A percentile compares a stretch with the other conserved stretches of the same genome.
Evolutionary conservation across 2,329 filamentous ascomycete species (phyloP).

Genomic region (Pseudohalonectria lignicola): DNA sequence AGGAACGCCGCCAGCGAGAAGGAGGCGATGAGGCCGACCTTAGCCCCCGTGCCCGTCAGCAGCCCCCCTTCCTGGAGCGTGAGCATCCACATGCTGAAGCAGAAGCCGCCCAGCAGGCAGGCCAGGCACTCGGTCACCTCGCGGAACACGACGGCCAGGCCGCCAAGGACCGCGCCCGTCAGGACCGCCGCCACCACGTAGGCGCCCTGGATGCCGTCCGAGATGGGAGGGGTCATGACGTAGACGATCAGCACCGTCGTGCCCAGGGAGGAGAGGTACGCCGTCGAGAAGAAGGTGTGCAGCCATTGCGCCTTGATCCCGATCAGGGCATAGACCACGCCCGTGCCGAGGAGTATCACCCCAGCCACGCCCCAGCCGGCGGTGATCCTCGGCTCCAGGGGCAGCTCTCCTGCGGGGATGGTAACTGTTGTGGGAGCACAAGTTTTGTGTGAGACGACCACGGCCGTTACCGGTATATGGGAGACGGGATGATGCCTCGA

Average conservation of each 20-base stretch:
- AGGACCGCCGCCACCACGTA: conserved; percentile 72
- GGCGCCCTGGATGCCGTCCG: conserved; percentile 67
- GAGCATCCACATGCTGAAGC: conserved; percentile 82
- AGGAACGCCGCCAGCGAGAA: conserved; percentile 59
- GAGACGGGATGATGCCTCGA: too few species aligned
- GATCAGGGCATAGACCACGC: conserved; percentile 60
- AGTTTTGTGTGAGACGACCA: too few species aligned
- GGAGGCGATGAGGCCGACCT: conserved; percentile 63
- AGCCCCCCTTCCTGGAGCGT: conserved; percentile 67
- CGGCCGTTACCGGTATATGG: too few species aligned
- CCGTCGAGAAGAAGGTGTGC: conserved; percentile 71
- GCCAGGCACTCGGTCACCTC: conserved; percentile 75
- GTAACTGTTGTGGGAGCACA: too few species aligned
- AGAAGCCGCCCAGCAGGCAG: conserved; percentile 80
- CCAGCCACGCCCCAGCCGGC: conserved; percentile 74
- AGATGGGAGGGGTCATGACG: conserved; percentile 71
- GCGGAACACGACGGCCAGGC: conserved; percentile 63
- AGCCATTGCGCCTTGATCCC: conserved; percentile 76
- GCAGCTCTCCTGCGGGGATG: conserved; percentile 45
- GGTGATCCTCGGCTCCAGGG: conserved; percentile 63
- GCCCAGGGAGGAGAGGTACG: conserved; percentile 60
- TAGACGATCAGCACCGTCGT: conserved; percentile 79
- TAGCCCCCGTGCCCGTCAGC: conserved; percentile 48
- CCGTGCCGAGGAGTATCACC: conserved; percentile 61
- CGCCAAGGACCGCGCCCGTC: conserved; percentile 65